Conservation (phyloP, 805 yeast species). For the Monosporozyma servazzii region DNA sequence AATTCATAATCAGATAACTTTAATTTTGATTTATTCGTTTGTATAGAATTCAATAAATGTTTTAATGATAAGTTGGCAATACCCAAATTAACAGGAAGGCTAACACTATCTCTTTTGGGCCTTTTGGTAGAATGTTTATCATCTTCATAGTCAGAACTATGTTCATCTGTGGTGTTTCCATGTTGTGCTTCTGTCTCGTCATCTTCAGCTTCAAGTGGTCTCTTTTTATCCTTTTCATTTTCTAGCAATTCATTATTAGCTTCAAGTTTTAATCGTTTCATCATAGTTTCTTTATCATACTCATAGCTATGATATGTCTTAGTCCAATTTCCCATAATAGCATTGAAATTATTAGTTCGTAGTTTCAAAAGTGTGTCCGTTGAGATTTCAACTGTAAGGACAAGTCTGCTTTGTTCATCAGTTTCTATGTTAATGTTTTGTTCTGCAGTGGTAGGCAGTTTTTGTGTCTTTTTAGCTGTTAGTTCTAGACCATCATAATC, state of each 20-base stretch:
- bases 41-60: slow-evolving; percentile 71
- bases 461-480: background rate
- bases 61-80: slow-evolving; percentile 73
- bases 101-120: slow-evolving; percentile 10
- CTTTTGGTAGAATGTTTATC: slow-evolving; percentile 13
- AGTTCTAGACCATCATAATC: slow-evolving; percentile 3
- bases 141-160: slow-evolving; percentile 12
- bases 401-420: slow-evolving; percentile 10
- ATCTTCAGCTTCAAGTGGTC: slow-evolving; percentile 14
- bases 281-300: slow-evolving; percentile 62
- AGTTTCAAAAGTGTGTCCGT: slow-evolving; percentile 28
- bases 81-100: slow-evolving; percentile 44
- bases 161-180: slow-evolving; percentile 4
- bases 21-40: slow-evolving; percentile 66
- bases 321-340: slow-evolving; percentile 51
- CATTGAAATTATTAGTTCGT: slow-evolving; percentile 27
- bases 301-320: slow-evolving; percentile 70
- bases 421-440: slow-evolving; percentile 10
- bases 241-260: slow-evolving; percentile 65
- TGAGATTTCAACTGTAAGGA: slow-evolving; percentile 30
- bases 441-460: background rate
- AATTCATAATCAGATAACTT: slow-evolving; percentile 73
- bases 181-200: background rate
- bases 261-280: slow-evolving; percentile 68
- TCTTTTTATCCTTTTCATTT: slow-evolving; percentile 17